Conservation (phyloP, 2,329 filamentous ascomycete species). For the Pseudogymnoascus sp. region DNA sequence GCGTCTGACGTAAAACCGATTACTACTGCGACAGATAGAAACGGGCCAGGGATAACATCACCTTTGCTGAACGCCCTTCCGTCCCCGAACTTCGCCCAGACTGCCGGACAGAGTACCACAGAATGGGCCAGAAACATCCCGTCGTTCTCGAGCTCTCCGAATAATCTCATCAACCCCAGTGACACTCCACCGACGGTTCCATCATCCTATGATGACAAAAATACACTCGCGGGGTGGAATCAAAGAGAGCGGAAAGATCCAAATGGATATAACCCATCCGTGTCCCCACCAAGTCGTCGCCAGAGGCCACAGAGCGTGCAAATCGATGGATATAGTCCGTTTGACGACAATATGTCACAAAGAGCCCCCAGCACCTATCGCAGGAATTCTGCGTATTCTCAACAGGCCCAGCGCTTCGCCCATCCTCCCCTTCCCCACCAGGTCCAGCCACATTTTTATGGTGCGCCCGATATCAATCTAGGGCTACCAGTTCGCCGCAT, state of each 20-base stretch:
- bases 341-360: constrained; percentile 43
- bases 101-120: constrained; percentile 26
- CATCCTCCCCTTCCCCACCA: constrained; percentile 66
- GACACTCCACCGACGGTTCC: constrained; percentile 35
- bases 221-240: constrained; percentile 22
- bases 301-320: constrained; percentile 48
- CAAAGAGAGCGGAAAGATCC: constrained; percentile 22
- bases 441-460: constrained; percentile 69
- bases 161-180: constrained; percentile 36
- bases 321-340: constrained; percentile 23
- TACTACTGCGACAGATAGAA: constrained; percentile 17
- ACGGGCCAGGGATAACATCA: constrained; percentile 20
- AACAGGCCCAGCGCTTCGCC: constrained; percentile 37
- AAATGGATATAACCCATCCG: constrained; percentile 21
- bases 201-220: constrained; percentile 28
- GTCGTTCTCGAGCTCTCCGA: constrained; percentile 33
- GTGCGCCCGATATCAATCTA: constrained; percentile 63
- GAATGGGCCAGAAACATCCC: constrained; percentile 39
- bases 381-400: constrained; percentile 46
- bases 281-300: constrained; percentile 29
- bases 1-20: constrained; percentile 24
- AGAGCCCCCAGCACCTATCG: constrained; percentile 34
- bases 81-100: constrained; percentile 21
- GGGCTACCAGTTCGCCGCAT: constrained; percentile 41
- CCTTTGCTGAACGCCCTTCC: constrained; percentile 27